These are phyloP conservation scores for Dactylellina haptotyla DNA, from an alignment of 2,329 filamentous ascomycete genomes.

Conservation along the genomic window DNA sequence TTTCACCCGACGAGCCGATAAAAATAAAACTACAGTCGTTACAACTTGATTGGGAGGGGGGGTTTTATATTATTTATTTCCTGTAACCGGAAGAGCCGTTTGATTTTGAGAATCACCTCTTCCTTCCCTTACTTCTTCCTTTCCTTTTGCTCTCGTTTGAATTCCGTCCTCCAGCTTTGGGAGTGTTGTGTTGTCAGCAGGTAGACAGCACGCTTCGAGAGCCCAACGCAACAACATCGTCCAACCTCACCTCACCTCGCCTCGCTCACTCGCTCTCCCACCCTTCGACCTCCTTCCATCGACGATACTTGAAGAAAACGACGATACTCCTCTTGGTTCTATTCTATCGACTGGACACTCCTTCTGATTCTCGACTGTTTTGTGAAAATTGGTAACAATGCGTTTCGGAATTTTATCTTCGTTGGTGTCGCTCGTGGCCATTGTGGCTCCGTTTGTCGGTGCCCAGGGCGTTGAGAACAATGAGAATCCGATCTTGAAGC, in stretches of 20 bases:
- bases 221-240: neutral
- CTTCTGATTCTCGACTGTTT: no score
- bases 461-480: conserved; percentile 49
- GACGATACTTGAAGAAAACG: no score
- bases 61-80: neutral
- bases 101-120: conserved; percentile 34
- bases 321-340: no score
- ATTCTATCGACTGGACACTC: no score
- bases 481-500: conserved; percentile 37
- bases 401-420: conserved; percentile 33
- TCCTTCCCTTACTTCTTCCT: neutral
- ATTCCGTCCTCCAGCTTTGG: neutral
- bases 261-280: no score
- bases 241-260: neutral
- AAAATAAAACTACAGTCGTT: conserved; percentile 6
- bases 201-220: conserved; percentile 25
- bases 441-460: conserved; percentile 23
- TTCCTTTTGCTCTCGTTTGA: conserved; percentile 13
- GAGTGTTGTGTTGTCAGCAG: conserved; percentile 16
- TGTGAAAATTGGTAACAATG: conserved; percentile 16
- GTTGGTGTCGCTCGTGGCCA: conserved; percentile 22
- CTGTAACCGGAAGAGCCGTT: neutral
- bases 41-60: neutral
- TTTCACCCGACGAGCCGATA: conserved; percentile 30
- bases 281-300: no score